Base-by-base conservation (phyloP, 768 basidiomycete genomes). In the Kwoniella botswanensis region DNA sequence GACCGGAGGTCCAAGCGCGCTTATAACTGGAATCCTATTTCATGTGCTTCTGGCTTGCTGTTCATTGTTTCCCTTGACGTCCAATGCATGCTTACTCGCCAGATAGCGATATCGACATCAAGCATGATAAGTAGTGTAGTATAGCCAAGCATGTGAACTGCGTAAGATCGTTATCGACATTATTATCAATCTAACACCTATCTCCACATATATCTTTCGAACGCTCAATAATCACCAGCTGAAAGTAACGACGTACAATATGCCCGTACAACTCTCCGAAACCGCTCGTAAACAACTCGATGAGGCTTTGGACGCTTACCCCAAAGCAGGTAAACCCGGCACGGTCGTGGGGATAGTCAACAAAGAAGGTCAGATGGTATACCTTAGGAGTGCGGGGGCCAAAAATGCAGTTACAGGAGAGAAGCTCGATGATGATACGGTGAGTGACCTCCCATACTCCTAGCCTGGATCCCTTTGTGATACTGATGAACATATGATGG, bases 391-490 rank as follows among this genome's bases (percentile, higher is more conserved):
- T 43, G 68, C 50, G 24, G 68, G 68, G 3, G 52, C 35, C 29
- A 62, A 63, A 18, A 64, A 64, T 50, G 60, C 61, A 13, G 61
- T 55, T 15, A 69, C 68, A 29, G 68, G 62, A n/a, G 68, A 62
- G 44, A 58, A 44, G 41, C 44, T 69, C 60, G 52, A 63, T n/a
- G 68, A 69, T 43, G 68, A 69, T 50, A 46, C 61, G 21, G 68
- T 69, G 61, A 68, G 67, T 66, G 63, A 55, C n/a, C 29, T 50
- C n/a, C 15, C 17, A 15, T 41, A 26, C 35, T 17, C 10, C 9
- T 35, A 26, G n/a, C 12, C 10, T 17, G 17, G 3, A 1, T 43
- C 29, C 7, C 13, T 54, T 2, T 22, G 12, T 15, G 26, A 17
- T 55, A 21, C 55, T 58, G 52, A 54, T n/a, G 26, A 13, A n/a